Evolutionary conservation across 1,284 basidiomycete species (phyloP).

Genomic region (Leccinum pachyderme): DNA sequence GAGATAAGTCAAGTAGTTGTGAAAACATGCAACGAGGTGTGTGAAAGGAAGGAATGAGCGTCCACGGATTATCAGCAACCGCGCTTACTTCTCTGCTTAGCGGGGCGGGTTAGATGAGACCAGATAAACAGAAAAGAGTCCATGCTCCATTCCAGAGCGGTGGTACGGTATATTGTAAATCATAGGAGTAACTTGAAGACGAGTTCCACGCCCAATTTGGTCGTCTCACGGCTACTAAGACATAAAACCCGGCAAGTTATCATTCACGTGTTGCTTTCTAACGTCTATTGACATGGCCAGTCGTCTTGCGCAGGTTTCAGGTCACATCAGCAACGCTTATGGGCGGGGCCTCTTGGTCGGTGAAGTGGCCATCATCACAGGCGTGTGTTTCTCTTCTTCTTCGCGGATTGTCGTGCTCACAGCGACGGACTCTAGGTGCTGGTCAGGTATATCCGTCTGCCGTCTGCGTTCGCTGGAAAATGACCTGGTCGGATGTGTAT

Average conservation of each 20-base stretch:
- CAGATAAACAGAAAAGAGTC: not conserved
- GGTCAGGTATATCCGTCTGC: slow-evolving; percentile 56
- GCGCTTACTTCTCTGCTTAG: not conserved
- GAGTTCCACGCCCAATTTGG: not conserved
- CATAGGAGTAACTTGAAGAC: not conserved
- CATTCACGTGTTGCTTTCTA: not conserved
- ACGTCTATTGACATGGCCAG: slow-evolving; percentile 46
- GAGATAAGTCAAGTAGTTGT: not conserved
- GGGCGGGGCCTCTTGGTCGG: slow-evolving; percentile 67
- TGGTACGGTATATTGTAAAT: too few species aligned
- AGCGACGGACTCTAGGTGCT: slow-evolving; percentile 46
- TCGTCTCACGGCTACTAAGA: not conserved
- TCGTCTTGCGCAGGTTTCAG: slow-evolving; percentile 69
- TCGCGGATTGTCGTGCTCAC: not conserved
- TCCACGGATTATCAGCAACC: not conserved
- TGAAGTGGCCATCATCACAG: slow-evolving; percentile 85
- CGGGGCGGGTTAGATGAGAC: slow-evolving; percentile 7
- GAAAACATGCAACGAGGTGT: slow-evolving; percentile 9
- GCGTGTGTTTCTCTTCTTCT: slow-evolving; percentile 36
- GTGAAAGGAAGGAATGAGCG: not conserved
- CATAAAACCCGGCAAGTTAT: too few species aligned
- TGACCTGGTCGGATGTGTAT: not conserved
- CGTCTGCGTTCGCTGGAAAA: not conserved
- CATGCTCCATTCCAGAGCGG: not conserved
- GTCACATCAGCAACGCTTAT: slow-evolving; percentile 60